Evolutionary conservation across 768 basidiomycete species (phyloP).

Genomic region (Dictyophora rubrovolvata): DNA sequence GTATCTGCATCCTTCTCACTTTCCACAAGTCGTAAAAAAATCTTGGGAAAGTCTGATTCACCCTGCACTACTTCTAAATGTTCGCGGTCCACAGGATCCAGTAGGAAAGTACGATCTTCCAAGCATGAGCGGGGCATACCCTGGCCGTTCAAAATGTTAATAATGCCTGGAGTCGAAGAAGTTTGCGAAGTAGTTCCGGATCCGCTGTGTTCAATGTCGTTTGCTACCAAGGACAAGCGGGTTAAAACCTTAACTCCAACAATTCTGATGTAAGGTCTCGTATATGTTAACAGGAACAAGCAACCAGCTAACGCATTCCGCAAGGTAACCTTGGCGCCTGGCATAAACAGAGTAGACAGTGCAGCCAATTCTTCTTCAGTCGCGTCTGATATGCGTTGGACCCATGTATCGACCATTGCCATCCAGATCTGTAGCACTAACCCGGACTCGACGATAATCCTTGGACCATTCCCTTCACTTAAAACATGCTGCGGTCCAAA

Average conservation of each 20-base stretch:
- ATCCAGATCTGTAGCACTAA: conserved; percentile 67
- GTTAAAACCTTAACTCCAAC: conserved; percentile 59
- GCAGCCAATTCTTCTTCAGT: conserved; percentile 22
- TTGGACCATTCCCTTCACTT: conserved; percentile 51
- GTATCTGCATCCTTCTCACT: conserved; percentile 59
- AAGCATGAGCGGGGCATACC: conserved; percentile 37
- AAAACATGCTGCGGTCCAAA: conserved; percentile 59
- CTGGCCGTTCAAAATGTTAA: conserved; percentile 46
- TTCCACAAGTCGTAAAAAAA: conserved; percentile 60
- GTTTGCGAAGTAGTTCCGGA: not conserved
- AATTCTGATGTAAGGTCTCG: conserved; percentile 37
- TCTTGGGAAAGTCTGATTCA: conserved; percentile 42
- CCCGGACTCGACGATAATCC: conserved; percentile 55
- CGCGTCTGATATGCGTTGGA: conserved; percentile 34
- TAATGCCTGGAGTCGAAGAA: conserved; percentile 21
- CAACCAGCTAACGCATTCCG: conserved; percentile 62
- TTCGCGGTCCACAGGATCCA: conserved; percentile 49
- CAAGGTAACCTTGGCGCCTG: conserved; percentile 34
- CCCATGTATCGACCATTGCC: conserved; percentile 60
- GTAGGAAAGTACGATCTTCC: conserved; percentile 53
- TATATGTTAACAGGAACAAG: conserved; percentile 63
- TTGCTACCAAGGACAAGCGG: conserved; percentile 39
- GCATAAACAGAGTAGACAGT: conserved; percentile 30
- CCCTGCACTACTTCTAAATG: conserved; percentile 56
- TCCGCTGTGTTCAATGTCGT: conserved; percentile 28